These are phyloP conservation scores for Penicillium sp. DNA, from an alignment of 2,329 filamentous ascomycete genomes.

Conservation along the genomic window DNA sequence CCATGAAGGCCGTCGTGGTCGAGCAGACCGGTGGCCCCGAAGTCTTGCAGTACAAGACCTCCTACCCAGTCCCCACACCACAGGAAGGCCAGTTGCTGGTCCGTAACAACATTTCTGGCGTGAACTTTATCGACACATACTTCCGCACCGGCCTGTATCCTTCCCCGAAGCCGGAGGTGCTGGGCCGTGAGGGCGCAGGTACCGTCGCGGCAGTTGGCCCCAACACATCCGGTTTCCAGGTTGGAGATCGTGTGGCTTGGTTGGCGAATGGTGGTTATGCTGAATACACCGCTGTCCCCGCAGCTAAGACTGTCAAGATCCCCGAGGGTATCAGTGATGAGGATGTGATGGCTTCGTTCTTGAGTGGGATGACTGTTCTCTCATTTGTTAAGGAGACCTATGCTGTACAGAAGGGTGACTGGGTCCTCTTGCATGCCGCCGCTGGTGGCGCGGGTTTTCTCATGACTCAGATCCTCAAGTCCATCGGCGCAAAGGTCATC, in stretches of 20 bases:
- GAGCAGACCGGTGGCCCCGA: slow-evolving; percentile 71
- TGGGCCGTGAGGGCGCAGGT: slow-evolving; percentile 78
- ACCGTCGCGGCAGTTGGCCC: slow-evolving; percentile 63
- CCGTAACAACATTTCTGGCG: slow-evolving; percentile 74
- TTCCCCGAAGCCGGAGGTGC: slow-evolving; percentile 67
- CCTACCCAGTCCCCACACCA: slow-evolving; percentile 68
- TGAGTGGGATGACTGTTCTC: slow-evolving; percentile 82
- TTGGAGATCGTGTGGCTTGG: slow-evolving; percentile 73
- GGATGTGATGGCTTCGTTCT: slow-evolving; percentile 65
- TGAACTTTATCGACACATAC: slow-evolving; percentile 93
- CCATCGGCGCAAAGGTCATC: slow-evolving; percentile 74
- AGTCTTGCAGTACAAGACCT: slow-evolving; percentile 68
- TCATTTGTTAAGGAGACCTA: slow-evolving; percentile 75
- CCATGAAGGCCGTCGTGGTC: slow-evolving; percentile 73
- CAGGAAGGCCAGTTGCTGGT: slow-evolving; percentile 74
- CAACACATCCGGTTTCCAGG: slow-evolving; percentile 55
- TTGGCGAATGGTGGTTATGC: slow-evolving; percentile 59
- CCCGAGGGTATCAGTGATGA: slow-evolving; percentile 63
- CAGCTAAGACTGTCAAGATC: slow-evolving; percentile 59
- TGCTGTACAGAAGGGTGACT: slow-evolving; percentile 71
- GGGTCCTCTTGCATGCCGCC: slow-evolving; percentile 80
- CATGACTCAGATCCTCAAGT: slow-evolving; percentile 71
- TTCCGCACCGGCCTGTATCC: slow-evolving; percentile 84
- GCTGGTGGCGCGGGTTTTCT: slow-evolving; percentile 78
- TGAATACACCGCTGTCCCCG: slow-evolving; percentile 58